Evolutionary conservation across 2,329 filamentous ascomycete species (phyloP).

Genomic region (Fusarium albosuccineum): DNA sequence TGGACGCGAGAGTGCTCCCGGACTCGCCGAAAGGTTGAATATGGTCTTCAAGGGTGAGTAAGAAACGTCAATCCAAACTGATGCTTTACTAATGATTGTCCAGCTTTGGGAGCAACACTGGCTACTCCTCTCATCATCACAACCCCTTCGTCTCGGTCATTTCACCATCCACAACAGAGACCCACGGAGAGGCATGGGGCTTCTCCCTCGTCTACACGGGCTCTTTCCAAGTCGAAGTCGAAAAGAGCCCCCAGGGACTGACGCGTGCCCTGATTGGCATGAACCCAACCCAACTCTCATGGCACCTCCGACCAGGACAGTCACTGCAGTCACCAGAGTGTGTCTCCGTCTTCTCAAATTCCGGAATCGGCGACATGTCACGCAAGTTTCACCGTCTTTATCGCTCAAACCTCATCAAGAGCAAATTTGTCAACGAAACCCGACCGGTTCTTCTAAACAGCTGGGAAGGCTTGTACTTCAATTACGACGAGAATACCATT

Average conservation of each 20-base stretch:
- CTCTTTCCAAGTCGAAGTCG: slow-evolving; percentile 71
- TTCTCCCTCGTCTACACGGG: slow-evolving; percentile 76
- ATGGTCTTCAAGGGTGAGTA: slow-evolving; percentile 66
- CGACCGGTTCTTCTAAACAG: slow-evolving; percentile 72
- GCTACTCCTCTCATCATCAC: slow-evolving; percentile 73
- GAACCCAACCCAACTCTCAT: slow-evolving; percentile 71
- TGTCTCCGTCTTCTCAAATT: slow-evolving; percentile 70
- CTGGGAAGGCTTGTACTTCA: slow-evolving; percentile 73
- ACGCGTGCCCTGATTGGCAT: slow-evolving; percentile 71
- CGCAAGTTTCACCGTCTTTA: slow-evolving; percentile 72
- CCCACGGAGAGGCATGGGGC: slow-evolving; percentile 71
- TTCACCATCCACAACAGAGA: slow-evolving; percentile 69
- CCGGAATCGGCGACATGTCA: slow-evolving; percentile 72
- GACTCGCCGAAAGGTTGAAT: slow-evolving; percentile 67
- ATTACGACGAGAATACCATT: slow-evolving; percentile 69
- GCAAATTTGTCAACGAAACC: slow-evolving; percentile 64
- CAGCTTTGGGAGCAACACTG: slow-evolving; percentile 71
- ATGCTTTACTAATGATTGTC: not conserved
- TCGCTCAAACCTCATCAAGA: slow-evolving; percentile 70
- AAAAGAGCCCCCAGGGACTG: slow-evolving; percentile 72
- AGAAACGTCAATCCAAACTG: not conserved
- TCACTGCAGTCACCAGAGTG: slow-evolving; percentile 72
- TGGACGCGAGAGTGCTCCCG: slow-evolving; percentile 71
- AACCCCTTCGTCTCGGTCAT: slow-evolving; percentile 74
- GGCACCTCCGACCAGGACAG: slow-evolving; percentile 67